Base-by-base conservation (phyloP, 129 eudicot species). In the Ambrosia artemisiifolia region DNA sequence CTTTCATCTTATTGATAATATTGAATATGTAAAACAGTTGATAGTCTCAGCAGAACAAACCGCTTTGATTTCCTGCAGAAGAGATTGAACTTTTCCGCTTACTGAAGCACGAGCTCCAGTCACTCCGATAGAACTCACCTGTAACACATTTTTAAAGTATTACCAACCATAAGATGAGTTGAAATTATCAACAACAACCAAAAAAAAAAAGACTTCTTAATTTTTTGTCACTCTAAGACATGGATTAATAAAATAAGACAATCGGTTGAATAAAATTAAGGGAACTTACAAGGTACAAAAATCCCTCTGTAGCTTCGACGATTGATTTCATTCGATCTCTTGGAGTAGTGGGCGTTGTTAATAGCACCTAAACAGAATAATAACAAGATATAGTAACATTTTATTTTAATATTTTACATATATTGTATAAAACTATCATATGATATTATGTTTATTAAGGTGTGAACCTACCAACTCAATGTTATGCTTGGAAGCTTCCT, bases 301-400 rank as follows among this genome's bases (percentile, higher is more conserved):
- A 93, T 54, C 98, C 98, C 72, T 93, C 95, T 17, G 98, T 85
- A 61, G 87, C 96, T 80, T 89, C 95, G 72, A 85, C 96, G 24
- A 93, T 93, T 35, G 79, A 81, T 79, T 85, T 80, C 98, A 93
- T 93, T 43, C 98, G 83, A 19, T 71, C 85, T 17, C 70, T 71
- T 46, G 98, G 98, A 67, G 98, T 93, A 63, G 98, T 93, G 70
- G 98, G 98, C 0, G 98, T 93, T 42, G 98, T 93, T 46, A 93
- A 87, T 63, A 89, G 86, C 50, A 93, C 98, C 98, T 93, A 75
- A 32, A 59, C 6, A 47, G 73, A 57, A 35, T 6, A 70, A 75
- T 16, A 71, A 64, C 18, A 53, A 62, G 13, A 74, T 28, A 60
- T 13, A 33, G 40, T 54, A 71, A 59, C 19, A 13, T 59, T 32